Evolutionary conservation across 1,284 basidiomycete species (phyloP).

Genomic region (Cerioporus squamosus): DNA sequence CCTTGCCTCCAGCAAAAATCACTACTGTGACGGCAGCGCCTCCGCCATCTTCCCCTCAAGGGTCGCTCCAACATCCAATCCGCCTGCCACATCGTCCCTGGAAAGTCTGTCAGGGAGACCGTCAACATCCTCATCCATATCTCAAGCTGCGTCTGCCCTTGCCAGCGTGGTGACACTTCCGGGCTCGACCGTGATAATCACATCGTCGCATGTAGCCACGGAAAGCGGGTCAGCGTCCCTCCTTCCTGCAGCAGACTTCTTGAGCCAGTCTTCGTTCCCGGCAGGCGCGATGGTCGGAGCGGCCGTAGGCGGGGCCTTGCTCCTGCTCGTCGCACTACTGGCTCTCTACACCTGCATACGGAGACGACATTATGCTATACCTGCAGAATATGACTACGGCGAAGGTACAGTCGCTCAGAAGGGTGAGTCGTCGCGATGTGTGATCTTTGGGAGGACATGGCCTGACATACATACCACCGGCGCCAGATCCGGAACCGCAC

Average conservation of each 20-base stretch:
- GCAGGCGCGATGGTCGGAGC: constrained; percentile 4
- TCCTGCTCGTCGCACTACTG: background rate
- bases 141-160: no score
- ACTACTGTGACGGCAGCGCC: no score
- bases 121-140: no score
- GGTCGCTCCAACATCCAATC: background rate
- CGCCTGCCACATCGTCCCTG: background rate
- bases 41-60: no score
- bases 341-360: background rate
- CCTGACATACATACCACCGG: no score
- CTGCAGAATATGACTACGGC: constrained; percentile 4
- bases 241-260: background rate
- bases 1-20: no score
- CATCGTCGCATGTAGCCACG: background rate
- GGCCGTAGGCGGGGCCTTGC: background rate
- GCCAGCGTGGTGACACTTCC: no score
- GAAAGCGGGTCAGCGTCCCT: background rate
- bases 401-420: background rate
- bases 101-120: no score
- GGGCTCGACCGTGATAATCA: no score
- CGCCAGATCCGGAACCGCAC: constrained; percentile 1
- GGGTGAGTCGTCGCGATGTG: background rate
- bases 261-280: background rate
- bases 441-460: no score
- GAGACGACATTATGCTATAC: background rate